These are phyloP conservation scores for Kluyveromyces nonfermentans DNA, from an alignment of 805 yeast species.

Conservation along the genomic window DNA sequence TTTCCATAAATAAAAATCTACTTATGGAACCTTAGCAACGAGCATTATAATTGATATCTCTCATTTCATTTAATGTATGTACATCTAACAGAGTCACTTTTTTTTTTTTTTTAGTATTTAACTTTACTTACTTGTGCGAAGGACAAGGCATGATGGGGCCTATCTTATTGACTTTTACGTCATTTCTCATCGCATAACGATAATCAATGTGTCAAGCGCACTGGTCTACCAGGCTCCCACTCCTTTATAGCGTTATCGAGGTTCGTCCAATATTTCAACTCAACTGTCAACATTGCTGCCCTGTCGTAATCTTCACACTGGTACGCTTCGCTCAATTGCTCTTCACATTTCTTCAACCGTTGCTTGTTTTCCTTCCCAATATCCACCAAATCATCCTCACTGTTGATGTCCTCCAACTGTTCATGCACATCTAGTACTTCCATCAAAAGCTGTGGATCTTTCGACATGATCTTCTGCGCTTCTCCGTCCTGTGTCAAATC, in stretches of 20 bases:
- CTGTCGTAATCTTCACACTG: constrained; percentile 38
- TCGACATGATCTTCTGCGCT: constrained; percentile 35
- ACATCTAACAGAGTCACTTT: background rate
- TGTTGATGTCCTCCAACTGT: constrained; percentile 55
- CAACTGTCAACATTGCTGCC: constrained; percentile 59
- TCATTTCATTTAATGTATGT: background rate
- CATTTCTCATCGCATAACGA: constrained; percentile 1
- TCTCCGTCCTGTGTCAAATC: constrained; percentile 55
- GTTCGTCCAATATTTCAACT: constrained; percentile 77
- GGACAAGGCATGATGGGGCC: background rate
- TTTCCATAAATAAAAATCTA: background rate
- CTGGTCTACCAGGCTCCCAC: constrained; percentile 66
- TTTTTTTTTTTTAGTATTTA: background rate
- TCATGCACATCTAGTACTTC: constrained; percentile 81
- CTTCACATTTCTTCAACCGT: constrained; percentile 42
- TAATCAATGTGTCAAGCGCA: constrained; percentile 49
- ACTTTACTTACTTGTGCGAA: background rate
- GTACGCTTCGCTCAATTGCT: constrained; percentile 39
- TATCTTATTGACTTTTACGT: background rate
- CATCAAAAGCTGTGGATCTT: constrained; percentile 54
- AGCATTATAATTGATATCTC: background rate
- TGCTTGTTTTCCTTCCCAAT: constrained; percentile 47
- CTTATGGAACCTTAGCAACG: background rate
- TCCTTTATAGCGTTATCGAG: constrained; percentile 64
- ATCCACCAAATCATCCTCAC: constrained; percentile 46